Evolutionary conservation across 768 basidiomycete genomes (phyloP), one percentile per base, ranked within the genome.

Genomic region (Podaxis pistillaris): DNA sequence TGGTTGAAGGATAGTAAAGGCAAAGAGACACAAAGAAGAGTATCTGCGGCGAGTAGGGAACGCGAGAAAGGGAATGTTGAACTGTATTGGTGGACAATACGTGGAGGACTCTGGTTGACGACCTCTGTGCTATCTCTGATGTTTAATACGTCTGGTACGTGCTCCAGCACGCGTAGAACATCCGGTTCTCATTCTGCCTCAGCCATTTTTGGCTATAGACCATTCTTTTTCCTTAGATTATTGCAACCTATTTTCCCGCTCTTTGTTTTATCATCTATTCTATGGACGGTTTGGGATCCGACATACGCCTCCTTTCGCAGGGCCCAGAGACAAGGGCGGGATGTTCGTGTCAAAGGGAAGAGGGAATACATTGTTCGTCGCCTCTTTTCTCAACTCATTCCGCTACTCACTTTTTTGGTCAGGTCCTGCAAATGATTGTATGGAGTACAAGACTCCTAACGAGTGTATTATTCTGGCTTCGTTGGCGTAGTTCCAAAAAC

Each of bases 271-370:
- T 11, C 84, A 15, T 93, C 93, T 19, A 69, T 94, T 15, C 68
- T 89, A 5, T 96, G 94, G 89, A 86, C 86, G 0, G 85, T 82
- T 1, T 96, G 94, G 94, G 87, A 96, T 70, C 94, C 93, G 12
- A 90, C 90, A 19, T 94, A 93, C 72, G 74, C 81, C 24, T 77
- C 82, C 9, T 76, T 84, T 58, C 81, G 81, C 65, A 81, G 76
- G 66, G 86, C 88, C 12, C 82, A 84, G 67, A 76, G 83, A 46
- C 90, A 93, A 76, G 90, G 91, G 1, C 84, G 90, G 19, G 83
- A 86, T 64, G 80, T 93, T 24, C 84, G 89, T 54, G 76, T 91
- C 38, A 80, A 78, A 28, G 90, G 91, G 22, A 90, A 86, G 71
- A 74, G 73, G 8, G 69, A 72, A 62, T 90, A 93, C 69, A 85